Base-by-base conservation (phyloP, 345 rosid species). In the Schrenkiella parvula region DNA sequence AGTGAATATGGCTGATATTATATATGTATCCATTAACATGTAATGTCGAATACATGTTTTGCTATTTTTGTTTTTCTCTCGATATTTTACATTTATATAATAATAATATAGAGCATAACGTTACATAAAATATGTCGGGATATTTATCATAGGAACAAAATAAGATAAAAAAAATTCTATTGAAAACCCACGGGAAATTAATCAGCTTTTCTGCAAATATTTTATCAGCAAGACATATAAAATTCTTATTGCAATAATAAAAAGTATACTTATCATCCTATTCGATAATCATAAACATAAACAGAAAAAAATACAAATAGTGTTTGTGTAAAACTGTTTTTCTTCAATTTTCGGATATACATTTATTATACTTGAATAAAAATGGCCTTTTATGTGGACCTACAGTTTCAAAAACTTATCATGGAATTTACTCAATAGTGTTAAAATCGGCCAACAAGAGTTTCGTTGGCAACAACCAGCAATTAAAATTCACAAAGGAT, bases 381-480 rank as follows among this genome's bases (percentile, higher is more conserved):
- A 55, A 39, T 28, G 29, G 15, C 1, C 9, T 48, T 12, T 60
- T 56, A n/a, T 59, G 73, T 74, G 78, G 63, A 74, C 72, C 78
- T 59, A 51, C 44, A 13, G 14, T 22, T 66, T 4, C 0, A 58
- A 67, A 67, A 39, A 59, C 47, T 66, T 74, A 59, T 47, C 54
- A 59, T 41, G 17, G 6, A 59, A 58, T 59, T 74, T 66, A 67
- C 73, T 39, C 73, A 51, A 68, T 31, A 50, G 51, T 67, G 63
- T 58, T 58, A 51, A 74, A 74, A 67, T 74, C 23, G 62, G 62
- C 68, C 73, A 67, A 74, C 73, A 67, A 67, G 68, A 74, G 46
- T 50, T 74, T 68, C 68, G 63, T 67, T 60, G 78, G 78, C 78
- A 74, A 74, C 78, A 58, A 74, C 73, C 63, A 74, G 63, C 73